These are phyloP conservation scores for Arthrobotrys sinensis DNA, from an alignment of 2,329 filamentous ascomycete genomes.

Conservation along the genomic window DNA sequence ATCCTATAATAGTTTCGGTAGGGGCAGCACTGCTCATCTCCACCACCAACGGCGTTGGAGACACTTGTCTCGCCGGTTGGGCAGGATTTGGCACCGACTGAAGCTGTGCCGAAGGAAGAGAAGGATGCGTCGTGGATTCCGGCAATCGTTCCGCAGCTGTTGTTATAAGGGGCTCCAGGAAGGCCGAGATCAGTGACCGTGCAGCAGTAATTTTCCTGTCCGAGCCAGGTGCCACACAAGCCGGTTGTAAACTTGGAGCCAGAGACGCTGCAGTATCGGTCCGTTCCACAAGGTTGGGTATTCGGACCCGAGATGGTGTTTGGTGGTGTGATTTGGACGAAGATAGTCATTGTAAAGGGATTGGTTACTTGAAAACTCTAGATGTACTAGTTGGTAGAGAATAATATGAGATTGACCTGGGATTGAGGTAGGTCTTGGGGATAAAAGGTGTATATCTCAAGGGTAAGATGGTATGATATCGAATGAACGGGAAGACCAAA, in stretches of 20 bases:
- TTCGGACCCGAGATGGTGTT: background rate
- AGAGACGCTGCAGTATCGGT: constrained; percentile 30
- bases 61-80: constrained; percentile 15
- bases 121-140: constrained; percentile 42
- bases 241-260: constrained; percentile 42
- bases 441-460: background rate
- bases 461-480: background rate
- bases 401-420: too few relatives aligned
- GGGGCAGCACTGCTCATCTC: constrained; percentile 27
- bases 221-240: constrained; percentile 50
- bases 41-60: background rate
- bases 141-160: constrained; percentile 42
- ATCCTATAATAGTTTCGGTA: constrained; percentile 32
- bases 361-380: too few relatives aligned
- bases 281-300: constrained; percentile 24
- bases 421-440: too few relatives aligned
- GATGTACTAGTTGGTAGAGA: too few relatives aligned
- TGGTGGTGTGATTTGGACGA: constrained; percentile 40
- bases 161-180: constrained; percentile 14
- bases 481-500: too few relatives aligned
- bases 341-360: constrained; percentile 36
- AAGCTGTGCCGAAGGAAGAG: constrained; percentile 25
- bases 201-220: constrained; percentile 46
- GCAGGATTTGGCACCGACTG: constrained; percentile 18
- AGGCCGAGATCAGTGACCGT: constrained; percentile 20